A percentile compares a stretch with the other conserved stretches of the same genome.
These are phyloP conservation scores for Synchytrium microbalum DNA, from an alignment of 371 early-diverging fungal species.

Conservation along the genomic window DNA sequence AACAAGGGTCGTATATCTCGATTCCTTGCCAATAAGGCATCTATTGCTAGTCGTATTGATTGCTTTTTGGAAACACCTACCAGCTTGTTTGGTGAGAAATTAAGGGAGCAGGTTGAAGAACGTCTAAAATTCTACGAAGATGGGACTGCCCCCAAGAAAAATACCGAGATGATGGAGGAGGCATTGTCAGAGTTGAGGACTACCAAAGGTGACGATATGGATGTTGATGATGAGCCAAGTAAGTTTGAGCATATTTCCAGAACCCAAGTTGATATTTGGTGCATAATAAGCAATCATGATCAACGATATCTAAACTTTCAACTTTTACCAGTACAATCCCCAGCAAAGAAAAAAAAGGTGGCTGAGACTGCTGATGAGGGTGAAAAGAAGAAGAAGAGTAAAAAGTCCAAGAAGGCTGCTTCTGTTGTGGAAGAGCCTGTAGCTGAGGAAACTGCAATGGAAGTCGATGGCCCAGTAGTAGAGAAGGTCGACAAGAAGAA, in stretches of 20 bases:
- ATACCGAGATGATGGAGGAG: constrained; percentile 87
- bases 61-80: constrained; percentile 88
- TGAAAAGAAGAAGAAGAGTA: constrained; percentile 11
- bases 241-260: not conserved
- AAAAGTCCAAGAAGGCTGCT: constrained; percentile 21
- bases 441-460: constrained; percentile 6
- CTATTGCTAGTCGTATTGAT: constrained; percentile 96
- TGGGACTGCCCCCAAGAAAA: constrained; percentile 82
- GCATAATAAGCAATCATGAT: constrained; percentile 8
- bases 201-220: constrained; percentile 33
- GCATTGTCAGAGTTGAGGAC: constrained; percentile 56
- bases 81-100: constrained; percentile 89
- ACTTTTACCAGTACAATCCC: constrained; percentile 3
- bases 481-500: constrained; percentile 18
- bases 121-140: constrained; percentile 89
- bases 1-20: constrained; percentile 98
- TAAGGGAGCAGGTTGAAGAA: constrained; percentile 93
- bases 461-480: too few relatives aligned
- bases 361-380: constrained; percentile 15
- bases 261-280: not conserved
- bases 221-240: constrained; percentile 1
- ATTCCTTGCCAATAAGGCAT: constrained; percentile 96
- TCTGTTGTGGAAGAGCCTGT: constrained; percentile 5
- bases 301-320: constrained; percentile 2
- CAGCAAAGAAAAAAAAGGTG: constrained; percentile 33